Percentiles rank a stretch among this genome's conserved stretches.
These are phyloP conservation scores for Vaccinium macrocarpon DNA, from an alignment of 148 eudicot species.

Conservation along the genomic window DNA sequence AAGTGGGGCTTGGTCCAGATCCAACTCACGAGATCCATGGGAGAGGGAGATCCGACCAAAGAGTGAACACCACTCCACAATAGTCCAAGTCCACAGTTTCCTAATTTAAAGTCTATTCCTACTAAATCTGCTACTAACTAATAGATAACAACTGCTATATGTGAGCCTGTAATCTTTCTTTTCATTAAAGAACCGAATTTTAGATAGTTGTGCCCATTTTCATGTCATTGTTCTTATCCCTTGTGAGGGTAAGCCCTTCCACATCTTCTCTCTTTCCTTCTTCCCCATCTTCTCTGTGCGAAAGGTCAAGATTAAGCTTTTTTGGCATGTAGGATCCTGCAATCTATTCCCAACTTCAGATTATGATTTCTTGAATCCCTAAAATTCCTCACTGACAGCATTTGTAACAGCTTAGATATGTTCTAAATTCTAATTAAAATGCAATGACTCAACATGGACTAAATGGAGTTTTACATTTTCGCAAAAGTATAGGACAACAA, in stretches of 20 bases:
- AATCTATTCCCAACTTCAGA: background rate
- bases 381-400: background rate
- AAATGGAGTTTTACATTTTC: background rate
- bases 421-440: background rate
- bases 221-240: background rate
- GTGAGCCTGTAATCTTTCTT: background rate
- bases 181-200: background rate
- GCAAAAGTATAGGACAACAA: background rate
- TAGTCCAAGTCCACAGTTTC: background rate
- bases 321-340: background rate
- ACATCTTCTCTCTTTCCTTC: background rate
- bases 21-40: too few relatives aligned
- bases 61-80: too few relatives aligned
- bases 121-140: background rate
- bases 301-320: background rate
- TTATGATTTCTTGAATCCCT: background rate
- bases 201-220: background rate
- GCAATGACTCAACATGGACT: background rate
- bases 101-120: background rate
- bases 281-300: background rate
- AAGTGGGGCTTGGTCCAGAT: too few relatives aligned
- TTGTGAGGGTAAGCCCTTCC: background rate
- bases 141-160: background rate
- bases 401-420: background rate
- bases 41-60: too few relatives aligned